A percentile compares a stretch with the other conserved stretches of the same genome.
phyloP scores from a whole-genome alignment of 2,329 filamentous ascomycete species.

The Epichloe sp. region DNA sequence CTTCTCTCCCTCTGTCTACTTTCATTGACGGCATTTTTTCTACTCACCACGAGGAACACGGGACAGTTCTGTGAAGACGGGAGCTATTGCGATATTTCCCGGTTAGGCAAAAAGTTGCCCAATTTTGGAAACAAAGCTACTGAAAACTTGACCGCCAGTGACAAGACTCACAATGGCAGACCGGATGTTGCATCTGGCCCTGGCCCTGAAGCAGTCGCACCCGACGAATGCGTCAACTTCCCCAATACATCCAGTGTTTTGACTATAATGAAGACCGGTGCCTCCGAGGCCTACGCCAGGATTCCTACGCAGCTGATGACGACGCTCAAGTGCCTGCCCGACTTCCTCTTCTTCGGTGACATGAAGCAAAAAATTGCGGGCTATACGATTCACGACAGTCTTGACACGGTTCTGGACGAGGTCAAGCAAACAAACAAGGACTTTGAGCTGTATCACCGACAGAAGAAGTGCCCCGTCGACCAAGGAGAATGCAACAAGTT shows the following conservation, averaged over 20 bases:
- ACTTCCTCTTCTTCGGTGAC: conserved; percentile 46
- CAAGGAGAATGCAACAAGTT: conserved; percentile 30
- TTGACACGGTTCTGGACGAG: conserved; percentile 29
- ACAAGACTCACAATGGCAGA: background rate
- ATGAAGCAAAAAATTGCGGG: conserved; percentile 34
- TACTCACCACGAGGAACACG: conserved; percentile 20
- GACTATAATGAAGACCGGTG: conserved; percentile 44
- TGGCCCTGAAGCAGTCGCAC: conserved; percentile 7
- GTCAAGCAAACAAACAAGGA: conserved; percentile 32
- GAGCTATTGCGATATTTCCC: conserved; percentile 12
- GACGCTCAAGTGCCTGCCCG: conserved; percentile 32
- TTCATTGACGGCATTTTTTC: conserved; percentile 17
- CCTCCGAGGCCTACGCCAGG: conserved; percentile 37
- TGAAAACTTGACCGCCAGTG: background rate
- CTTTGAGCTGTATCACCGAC: conserved; percentile 35
- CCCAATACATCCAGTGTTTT: conserved; percentile 33
- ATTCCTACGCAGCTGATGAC: conserved; percentile 43
- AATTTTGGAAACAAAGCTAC: background rate
- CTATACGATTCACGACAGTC: conserved; percentile 30
- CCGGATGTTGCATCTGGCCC: background rate
- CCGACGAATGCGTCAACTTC: conserved; percentile 24
- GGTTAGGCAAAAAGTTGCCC: conserved; percentile 4
- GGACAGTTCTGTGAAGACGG: conserved; percentile 17
- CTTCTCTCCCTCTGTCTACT: conserved; percentile 15
- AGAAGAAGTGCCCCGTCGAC: conserved; percentile 30